These are phyloP conservation scores for Stephanodiscus minutulus DNA, from an alignment of 108 stramenopile genomes.

Conservation along the genomic window DNA sequence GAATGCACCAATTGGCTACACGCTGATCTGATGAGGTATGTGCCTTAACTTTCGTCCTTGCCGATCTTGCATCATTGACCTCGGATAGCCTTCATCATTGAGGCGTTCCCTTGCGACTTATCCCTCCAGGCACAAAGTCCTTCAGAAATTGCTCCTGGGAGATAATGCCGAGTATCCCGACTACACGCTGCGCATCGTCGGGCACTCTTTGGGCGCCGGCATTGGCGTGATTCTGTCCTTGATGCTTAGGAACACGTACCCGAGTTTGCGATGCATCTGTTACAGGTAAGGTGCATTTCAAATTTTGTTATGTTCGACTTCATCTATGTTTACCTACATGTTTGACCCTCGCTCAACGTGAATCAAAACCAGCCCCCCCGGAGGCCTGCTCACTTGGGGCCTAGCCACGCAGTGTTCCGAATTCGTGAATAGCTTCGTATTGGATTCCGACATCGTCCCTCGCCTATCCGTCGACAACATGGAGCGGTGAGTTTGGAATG, in stretches of 20 bases:
- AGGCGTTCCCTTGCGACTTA: constrained; percentile 15
- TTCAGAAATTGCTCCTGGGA: constrained; percentile 64
- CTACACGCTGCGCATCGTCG: constrained; percentile 85
- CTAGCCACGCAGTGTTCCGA: constrained; percentile 65
- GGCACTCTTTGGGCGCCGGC: constrained; percentile 95
- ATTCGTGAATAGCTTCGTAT: constrained; percentile 78
- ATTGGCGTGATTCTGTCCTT: constrained; percentile 84
- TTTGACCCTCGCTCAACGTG: background rate
- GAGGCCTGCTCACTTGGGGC: constrained; percentile 85
- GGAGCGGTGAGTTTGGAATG: constrained; percentile 48
- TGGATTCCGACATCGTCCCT: constrained; percentile 91
- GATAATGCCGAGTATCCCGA: constrained; percentile 62
- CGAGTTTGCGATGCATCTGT: constrained; percentile 74
- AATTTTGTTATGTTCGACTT: background rate
- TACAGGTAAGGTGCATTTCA: constrained; percentile 39
- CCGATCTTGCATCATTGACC: background rate
- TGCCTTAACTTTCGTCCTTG: background rate
- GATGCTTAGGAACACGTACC: constrained; percentile 77
- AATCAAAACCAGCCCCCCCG: constrained; percentile 69
- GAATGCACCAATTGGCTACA: constrained; percentile 79
- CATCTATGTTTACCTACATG: background rate
- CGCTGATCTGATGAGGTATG: constrained; percentile 71
- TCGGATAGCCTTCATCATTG: background rate
- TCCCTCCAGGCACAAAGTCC: constrained; percentile 51
- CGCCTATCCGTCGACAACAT: constrained; percentile 77